Percentiles rank a stretch among this genome's conserved stretches.
Evolutionary conservation across 148 eudicot genomes (phyloP).

Genomic region (Cornus florida): DNA sequence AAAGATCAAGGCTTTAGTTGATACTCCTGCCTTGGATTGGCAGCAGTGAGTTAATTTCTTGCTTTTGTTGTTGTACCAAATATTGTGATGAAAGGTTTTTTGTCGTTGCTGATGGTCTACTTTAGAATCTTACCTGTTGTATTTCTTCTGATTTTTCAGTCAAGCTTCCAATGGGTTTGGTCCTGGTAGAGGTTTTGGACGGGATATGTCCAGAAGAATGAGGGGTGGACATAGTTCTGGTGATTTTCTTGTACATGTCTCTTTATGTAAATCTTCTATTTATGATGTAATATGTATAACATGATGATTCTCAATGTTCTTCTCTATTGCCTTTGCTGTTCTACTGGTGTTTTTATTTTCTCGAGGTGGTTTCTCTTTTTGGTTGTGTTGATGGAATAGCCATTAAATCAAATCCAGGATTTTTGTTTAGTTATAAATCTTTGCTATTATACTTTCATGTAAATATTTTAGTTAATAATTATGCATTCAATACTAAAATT

Average conservation of each 20-base stretch:
- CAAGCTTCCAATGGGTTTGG: constrained; percentile 67
- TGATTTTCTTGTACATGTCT: constrained; percentile 27
- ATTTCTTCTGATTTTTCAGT: constrained; percentile 33
- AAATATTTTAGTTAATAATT: background rate
- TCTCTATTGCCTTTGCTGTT: background rate
- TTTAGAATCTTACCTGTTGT: constrained; percentile 6
- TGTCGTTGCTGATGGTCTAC: background rate
- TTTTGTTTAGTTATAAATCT: background rate
- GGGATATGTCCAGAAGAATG: constrained; percentile 66
- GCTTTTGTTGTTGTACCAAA: background rate
- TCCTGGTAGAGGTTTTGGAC: constrained; percentile 73
- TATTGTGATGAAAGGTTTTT: constrained; percentile 3
- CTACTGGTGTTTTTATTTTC: background rate
- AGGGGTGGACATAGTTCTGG: constrained; percentile 80
- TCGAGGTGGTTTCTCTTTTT: background rate
- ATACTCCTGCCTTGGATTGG: constrained; percentile 80
- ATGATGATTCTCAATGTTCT: background rate
- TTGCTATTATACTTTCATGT: background rate
- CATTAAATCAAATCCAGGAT: background rate
- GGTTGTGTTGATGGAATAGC: background rate
- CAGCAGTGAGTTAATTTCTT: constrained; percentile 46
- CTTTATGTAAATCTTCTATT: background rate
- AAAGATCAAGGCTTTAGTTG: constrained; percentile 72
- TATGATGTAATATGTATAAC: background rate
- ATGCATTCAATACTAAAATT: constrained; percentile 5